Evolutionary conservation across 208 protist genomes (phyloP).

Genomic region (Histomonas meleagridis): DNA sequence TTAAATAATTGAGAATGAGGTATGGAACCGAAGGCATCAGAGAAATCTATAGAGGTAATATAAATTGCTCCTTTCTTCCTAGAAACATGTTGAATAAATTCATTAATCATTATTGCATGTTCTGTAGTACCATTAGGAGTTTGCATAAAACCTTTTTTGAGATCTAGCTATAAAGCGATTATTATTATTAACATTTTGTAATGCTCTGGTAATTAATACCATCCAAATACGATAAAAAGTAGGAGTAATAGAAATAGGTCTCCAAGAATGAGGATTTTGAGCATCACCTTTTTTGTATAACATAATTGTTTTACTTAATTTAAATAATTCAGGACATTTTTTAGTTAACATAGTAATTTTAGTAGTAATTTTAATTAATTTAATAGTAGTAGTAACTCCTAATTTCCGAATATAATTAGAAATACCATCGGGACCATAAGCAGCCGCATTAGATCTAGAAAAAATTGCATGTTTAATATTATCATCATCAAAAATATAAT

Average conservation of each 20-base stretch:
- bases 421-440: not conserved
- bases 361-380: not conserved
- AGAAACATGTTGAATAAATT: not conserved
- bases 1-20: not conserved
- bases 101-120: not conserved
- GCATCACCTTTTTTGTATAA: not conserved
- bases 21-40: not conserved
- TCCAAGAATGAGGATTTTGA: too few relatives aligned
- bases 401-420: not conserved
- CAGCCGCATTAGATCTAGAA: not conserved
- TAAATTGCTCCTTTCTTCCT: not conserved
- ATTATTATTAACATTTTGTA: too few relatives aligned
- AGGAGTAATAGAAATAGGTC: not conserved
- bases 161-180: not conserved
- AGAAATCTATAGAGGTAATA: not conserved
- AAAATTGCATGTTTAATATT: too few relatives aligned
- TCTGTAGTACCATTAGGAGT: not conserved
- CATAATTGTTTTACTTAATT: not conserved
- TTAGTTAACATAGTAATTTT: too few relatives aligned
- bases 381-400: not conserved
- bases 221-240: not conserved
- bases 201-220: too few relatives aligned
- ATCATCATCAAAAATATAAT: too few relatives aligned
- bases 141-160: not conserved
- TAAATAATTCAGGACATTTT: not conserved